phyloP scores from a whole-genome alignment of 208 protist species.

The Leishmania guyanensis region DNA sequence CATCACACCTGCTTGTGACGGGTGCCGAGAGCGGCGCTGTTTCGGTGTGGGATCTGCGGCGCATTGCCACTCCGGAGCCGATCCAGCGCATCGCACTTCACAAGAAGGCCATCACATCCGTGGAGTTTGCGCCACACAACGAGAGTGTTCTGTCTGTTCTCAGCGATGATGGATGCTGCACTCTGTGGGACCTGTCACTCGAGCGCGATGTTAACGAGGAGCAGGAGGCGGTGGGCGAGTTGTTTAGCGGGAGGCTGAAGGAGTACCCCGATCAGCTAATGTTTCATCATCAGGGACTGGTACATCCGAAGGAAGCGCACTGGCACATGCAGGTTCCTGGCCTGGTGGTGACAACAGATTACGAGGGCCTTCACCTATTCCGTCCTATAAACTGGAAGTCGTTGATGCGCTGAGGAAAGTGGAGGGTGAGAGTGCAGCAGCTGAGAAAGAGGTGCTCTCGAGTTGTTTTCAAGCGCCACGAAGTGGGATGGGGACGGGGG shows the following conservation, averaged over 20 bases:
- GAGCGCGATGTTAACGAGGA: slow-evolving; percentile 96
- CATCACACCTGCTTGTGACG: slow-evolving; percentile 95
- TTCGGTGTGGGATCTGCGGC: slow-evolving; percentile 97
- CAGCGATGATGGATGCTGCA: slow-evolving; percentile 94
- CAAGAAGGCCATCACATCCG: slow-evolving; percentile 94
- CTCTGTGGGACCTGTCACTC: slow-evolving; percentile 98
- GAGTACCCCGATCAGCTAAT: slow-evolving; percentile 95
- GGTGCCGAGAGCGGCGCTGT: slow-evolving; percentile 97
- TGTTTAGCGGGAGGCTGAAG: slow-evolving; percentile 75
- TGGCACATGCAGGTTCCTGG: slow-evolving; percentile 98
- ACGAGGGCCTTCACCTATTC: slow-evolving; percentile 97
- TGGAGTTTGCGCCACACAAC: slow-evolving; percentile 97
- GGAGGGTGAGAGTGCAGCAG: slow-evolving; percentile 1
- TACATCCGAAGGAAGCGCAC: slow-evolving; percentile 97
- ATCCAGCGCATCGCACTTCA: slow-evolving; percentile 93
- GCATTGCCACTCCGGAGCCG: slow-evolving; percentile 58
- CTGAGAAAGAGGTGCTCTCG: background rate
- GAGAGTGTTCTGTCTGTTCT: slow-evolving; percentile 95
- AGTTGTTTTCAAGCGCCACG: background rate
- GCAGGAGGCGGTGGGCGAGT: slow-evolving; percentile 75
- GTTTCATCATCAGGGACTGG: slow-evolving; percentile 98
- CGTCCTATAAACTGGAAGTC: slow-evolving; percentile 95
- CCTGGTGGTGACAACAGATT: slow-evolving; percentile 95
- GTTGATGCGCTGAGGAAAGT: slow-evolving; percentile 69
- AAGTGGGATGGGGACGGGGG: background rate